Base-by-base conservation (phyloP, 176 grass and related monocot genomes). In the Tuctoria greenei region DNA sequence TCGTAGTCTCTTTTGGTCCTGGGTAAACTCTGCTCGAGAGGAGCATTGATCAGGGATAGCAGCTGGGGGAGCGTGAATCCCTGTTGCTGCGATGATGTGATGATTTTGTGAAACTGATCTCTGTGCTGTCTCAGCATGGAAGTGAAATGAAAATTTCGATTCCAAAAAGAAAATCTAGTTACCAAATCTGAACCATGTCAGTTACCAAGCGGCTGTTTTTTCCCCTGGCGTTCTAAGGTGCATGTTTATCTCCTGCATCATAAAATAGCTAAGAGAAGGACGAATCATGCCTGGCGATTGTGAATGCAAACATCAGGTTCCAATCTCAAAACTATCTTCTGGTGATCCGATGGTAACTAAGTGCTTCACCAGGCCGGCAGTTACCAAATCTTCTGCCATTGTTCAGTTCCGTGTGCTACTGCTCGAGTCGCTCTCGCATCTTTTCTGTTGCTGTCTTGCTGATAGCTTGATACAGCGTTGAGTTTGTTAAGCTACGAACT, bases 401-500 rank as follows among this genome's bases (percentile, higher is more conserved):
- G 18, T 52, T 52, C 50, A 8, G 4, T 12, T 79, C 6, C 10
- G 16, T 20, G 17, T 79, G 16, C 51, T 69, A 73, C 57, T 49
- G 60, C 4, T 78, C 45, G 25, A 16, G 74, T 72, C 6, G 59
- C 15, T 45, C 11, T 25, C 57, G 1, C 25, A 9, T 77, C 8
- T 4, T 5, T 2, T 66, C 50, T 75, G 71, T 42, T 23, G 7
- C 20, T 63, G 56, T 75, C 63, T 42, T 23, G 7, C 20, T 63
- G 56, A 81, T 61, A 45, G 39, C 18, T 37, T 42, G 37, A 86
- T 71, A 26, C 47, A 49, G 25, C 1, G 28, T 66, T 72, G 79
- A 87, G 66, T 59, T 86, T 63, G 5, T 35, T 75, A 11, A 57
- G 46, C 6, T 8, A 71, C 56, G 57, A 64, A 16, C 45, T 64